Conservation (phyloP, 108 stramenopile species). For the Discostella stelligeroides region DNA sequence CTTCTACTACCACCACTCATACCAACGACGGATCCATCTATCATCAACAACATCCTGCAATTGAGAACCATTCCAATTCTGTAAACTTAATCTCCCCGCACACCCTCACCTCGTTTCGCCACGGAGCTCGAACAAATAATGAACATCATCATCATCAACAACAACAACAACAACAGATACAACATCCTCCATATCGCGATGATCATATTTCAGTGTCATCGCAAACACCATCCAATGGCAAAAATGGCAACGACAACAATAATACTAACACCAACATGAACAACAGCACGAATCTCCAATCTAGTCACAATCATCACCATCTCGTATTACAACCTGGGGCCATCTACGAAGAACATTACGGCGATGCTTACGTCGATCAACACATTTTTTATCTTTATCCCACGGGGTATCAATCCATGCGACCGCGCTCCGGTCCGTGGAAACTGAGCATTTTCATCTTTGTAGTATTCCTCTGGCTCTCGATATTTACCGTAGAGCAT, state of each 20-base stretch:
- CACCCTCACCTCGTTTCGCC: too few relatives aligned
- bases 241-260: neutral
- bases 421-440: constrained; percentile 85
- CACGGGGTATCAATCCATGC: constrained; percentile 85
- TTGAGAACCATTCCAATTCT: too few relatives aligned
- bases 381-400: constrained; percentile 82
- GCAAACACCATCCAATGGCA: too few relatives aligned
- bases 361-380: constrained; percentile 80
- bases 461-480: constrained; percentile 73
- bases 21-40: too few relatives aligned
- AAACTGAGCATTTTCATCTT: constrained; percentile 72
- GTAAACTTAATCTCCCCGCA: too few relatives aligned
- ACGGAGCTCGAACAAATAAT: too few relatives aligned
- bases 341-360: constrained; percentile 84
- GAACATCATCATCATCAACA: too few relatives aligned
- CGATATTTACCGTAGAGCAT: constrained; percentile 84
- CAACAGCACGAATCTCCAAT: constrained; percentile 8
- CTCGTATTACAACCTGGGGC: constrained; percentile 53
- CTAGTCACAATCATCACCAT: constrained; percentile 1
- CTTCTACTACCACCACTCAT: too few relatives aligned
- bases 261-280: neutral
- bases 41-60: too few relatives aligned
- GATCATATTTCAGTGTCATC: too few relatives aligned
- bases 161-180: too few relatives aligned
- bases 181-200: too few relatives aligned